Conservation (phyloP, 1,284 basidiomycete species). For the Ustilago tritici region DNA sequence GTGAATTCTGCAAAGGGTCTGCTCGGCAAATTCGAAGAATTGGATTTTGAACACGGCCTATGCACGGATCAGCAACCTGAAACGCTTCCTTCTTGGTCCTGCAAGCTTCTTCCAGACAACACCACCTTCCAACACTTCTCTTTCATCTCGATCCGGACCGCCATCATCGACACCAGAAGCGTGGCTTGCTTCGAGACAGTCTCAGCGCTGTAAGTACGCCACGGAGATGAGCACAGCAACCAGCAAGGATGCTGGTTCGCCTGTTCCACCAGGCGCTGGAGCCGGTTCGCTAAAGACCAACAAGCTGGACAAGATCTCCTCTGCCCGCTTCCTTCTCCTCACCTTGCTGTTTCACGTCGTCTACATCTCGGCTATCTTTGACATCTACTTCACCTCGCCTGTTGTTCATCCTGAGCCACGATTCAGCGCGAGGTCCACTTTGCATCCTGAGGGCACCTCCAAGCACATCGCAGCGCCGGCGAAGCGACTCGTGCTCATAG, state of each 20-base stretch:
- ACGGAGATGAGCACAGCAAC: constrained; percentile 15
- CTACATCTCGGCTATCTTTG: constrained; percentile 74
- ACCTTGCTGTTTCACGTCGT: constrained; percentile 60
- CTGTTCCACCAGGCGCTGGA: background rate
- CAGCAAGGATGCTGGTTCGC: constrained; percentile 4
- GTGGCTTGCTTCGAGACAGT: background rate
- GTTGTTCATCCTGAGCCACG: constrained; percentile 67
- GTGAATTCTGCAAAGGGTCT: constrained; percentile 8
- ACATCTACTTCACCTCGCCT: constrained; percentile 83
- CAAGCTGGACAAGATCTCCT: constrained; percentile 68
- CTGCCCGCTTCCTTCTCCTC: constrained; percentile 74
- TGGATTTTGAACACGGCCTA: background rate
- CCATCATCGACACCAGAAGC: background rate
- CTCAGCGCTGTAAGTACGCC: background rate
- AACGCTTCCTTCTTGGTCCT: background rate
- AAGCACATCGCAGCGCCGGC: constrained; percentile 72
- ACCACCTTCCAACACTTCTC: background rate
- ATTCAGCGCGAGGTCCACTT: constrained; percentile 36
- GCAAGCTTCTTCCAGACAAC: background rate
- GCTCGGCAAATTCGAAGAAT: constrained; percentile 9
- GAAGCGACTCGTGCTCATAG: constrained; percentile 82
- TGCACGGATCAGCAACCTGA: constrained; percentile 3
- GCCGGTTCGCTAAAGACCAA: constrained; percentile 6
- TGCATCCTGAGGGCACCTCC: constrained; percentile 4
- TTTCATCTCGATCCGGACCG: background rate